Evolutionary conservation across 1,139 yeast species (phyloP).

Genomic region (Debaryomyces subglobosus): DNA sequence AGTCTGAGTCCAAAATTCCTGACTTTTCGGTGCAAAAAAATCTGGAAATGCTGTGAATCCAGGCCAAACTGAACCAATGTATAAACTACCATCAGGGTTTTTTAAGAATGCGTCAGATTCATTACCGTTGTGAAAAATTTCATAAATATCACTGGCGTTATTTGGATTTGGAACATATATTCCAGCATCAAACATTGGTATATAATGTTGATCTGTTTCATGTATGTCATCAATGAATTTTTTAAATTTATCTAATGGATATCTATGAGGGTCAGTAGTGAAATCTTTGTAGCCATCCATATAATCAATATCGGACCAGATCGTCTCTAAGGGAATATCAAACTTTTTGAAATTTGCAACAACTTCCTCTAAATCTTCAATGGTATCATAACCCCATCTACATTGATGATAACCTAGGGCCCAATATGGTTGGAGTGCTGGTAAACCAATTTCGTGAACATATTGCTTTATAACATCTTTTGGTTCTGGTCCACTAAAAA

Average conservation of each 20-base stretch:
- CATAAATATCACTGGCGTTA: slow-evolving; percentile 26
- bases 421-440: slow-evolving; percentile 28
- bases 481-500: slow-evolving; percentile 35
- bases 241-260: slow-evolving; percentile 23
- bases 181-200: slow-evolving; percentile 39
- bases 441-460: slow-evolving; percentile 25
- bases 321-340: slow-evolving; percentile 26
- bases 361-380: slow-evolving; percentile 21
- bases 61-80: slow-evolving; percentile 30
- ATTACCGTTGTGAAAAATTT: slow-evolving; percentile 27
- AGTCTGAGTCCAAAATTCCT: slow-evolving; percentile 27
- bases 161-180: slow-evolving; percentile 30
- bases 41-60: slow-evolving; percentile 38
- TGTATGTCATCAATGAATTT: slow-evolving; percentile 27
- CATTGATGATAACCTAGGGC: slow-evolving; percentile 28
- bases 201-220: slow-evolving; percentile 27
- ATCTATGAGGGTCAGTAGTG: slow-evolving; percentile 30
- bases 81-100: slow-evolving; percentile 30
- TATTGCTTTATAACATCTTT: slow-evolving; percentile 31
- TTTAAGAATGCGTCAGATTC: slow-evolving; percentile 29
- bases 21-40: slow-evolving; percentile 27
- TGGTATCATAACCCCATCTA: slow-evolving; percentile 25
- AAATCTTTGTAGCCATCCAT: slow-evolving; percentile 34
- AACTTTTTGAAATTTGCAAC: slow-evolving; percentile 23
- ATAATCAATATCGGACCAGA: slow-evolving; percentile 28